Percentiles rank a stretch among this genome's conserved stretches.
These are phyloP conservation scores for Botrytis galanthina DNA, from an alignment of 2,329 filamentous ascomycete species.

Conservation along the genomic window DNA sequence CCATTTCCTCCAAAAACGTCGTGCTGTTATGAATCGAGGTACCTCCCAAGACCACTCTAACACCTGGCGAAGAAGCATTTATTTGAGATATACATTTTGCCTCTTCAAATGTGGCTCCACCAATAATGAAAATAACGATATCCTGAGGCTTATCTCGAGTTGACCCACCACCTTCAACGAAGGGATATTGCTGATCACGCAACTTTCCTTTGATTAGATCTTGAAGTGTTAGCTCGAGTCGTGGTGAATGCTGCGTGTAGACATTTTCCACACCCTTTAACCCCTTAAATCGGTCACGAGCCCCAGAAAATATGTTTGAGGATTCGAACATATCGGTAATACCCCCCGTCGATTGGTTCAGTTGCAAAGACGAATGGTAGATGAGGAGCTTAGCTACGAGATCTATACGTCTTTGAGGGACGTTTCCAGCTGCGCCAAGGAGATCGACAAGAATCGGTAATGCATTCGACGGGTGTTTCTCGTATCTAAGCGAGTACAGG, in stretches of 20 bases:
- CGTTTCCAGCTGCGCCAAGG: conserved; percentile 76
- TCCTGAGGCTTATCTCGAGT: conserved; percentile 96
- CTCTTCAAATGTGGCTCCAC: conserved; percentile 93
- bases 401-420: conserved; percentile 72
- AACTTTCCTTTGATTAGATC: conserved; percentile 90
- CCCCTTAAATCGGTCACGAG: conserved; percentile 84
- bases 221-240: conserved; percentile 82
- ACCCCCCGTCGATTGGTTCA: conserved; percentile 69
- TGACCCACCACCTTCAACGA: conserved; percentile 81
- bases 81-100: conserved; percentile 94
- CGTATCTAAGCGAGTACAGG: conserved; percentile 91
- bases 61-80: conserved; percentile 84
- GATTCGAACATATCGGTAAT: conserved; percentile 92
- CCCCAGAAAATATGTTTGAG: conserved; percentile 84
- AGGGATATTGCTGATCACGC: conserved; percentile 85
- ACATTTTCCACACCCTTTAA: conserved; percentile 98
- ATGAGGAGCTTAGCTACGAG: conserved; percentile 77
- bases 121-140: conserved; percentile 90
- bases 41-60: conserved; percentile 85
- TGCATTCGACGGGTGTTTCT: conserved; percentile 79
- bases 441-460: conserved; percentile 84
- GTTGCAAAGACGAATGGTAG: conserved; percentile 85
- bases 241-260: conserved; percentile 93
- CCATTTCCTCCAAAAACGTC: conserved; percentile 87
- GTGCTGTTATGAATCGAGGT: conserved; percentile 85